Percentiles rank a stretch among this genome's conserved stretches.
phyloP scores from a whole-genome alignment of 352 stramenopile species.

The Pythium sukuiense region DNA sequence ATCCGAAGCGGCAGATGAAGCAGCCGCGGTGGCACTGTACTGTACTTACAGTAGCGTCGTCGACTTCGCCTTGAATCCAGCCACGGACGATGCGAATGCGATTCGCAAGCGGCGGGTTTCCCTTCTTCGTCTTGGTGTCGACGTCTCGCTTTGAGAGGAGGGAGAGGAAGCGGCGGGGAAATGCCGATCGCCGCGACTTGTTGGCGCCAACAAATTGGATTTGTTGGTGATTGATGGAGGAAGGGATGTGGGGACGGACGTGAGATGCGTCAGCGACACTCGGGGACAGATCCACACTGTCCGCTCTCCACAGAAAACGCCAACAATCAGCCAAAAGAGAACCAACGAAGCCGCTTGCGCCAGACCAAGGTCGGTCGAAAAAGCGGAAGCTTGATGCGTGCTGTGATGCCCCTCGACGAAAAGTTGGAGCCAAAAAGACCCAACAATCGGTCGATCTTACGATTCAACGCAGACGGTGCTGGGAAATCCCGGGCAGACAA shows the following conservation, averaged over 20 bases:
- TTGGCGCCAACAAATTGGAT: slow-evolving; percentile 4
- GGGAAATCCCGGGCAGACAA: neutral
- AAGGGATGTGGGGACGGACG: neutral
- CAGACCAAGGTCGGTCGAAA: neutral
- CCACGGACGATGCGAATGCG: neutral
- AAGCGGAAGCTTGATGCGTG: neutral
- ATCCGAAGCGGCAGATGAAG: slow-evolving; percentile 7
- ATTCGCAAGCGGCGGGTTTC: neutral
- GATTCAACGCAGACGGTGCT: slow-evolving; percentile 9
- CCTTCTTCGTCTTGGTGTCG: neutral
- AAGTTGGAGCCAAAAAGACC: neutral
- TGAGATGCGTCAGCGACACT: slow-evolving; percentile 3
- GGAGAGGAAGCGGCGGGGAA: neutral
- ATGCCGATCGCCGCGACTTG: neutral
- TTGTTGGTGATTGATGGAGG: neutral
- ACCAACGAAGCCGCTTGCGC: neutral
- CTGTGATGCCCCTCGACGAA: slow-evolving; percentile 2
- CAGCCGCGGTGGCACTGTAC: slow-evolving; percentile 3
- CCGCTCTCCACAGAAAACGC: slow-evolving; percentile 4
- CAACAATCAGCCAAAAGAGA: neutral
- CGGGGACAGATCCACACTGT: slow-evolving; percentile 1
- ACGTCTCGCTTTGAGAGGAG: neutral
- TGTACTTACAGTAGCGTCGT: neutral
- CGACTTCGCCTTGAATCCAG: neutral
- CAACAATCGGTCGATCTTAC: slow-evolving; percentile 7